Evolutionary conservation across 345 rosid species (phyloP), one percentile per base, ranked within the genome.

Genomic region (Hibiscus mutabilis): DNA sequence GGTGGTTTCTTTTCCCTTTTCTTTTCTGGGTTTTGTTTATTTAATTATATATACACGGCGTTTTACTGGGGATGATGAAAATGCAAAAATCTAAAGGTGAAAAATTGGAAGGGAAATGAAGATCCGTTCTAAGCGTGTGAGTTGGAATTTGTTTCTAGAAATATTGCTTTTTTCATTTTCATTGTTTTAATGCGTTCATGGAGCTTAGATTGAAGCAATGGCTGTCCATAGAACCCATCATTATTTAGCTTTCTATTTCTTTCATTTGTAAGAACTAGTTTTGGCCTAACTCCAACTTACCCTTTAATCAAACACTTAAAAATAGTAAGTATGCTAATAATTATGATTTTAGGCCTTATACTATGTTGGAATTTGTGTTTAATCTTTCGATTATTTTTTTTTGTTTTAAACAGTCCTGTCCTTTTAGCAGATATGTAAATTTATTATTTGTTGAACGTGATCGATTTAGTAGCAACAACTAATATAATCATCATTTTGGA

Each of bases 81-180:
- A 73, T 67, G 67, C 35, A 69, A 56, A 66, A 52, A 71, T 74
- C 51, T 33, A 64, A 66, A 74, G 78, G 78, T 60, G 35, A 67
- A 58, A 46, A 71, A 14, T 70, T 21, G 22, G 40, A 64, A 7
- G 27, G 47, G 16, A 74, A 56, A 47, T 24, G 83, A 42, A 42
- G 89, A 87, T 82, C 91, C 89, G 82, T 79, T 82, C 81, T 81
- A 79, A 74, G 82, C 78, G 87, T 86, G 72, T 74, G 84, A 76
- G 83, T 78, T 76, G 69, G 77, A 42, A 70, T 62, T 46, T 29
- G 73, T 18, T 63, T 40, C 76, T 16, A 66, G 59, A 67, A 67
- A 60, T 51, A 29, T 16, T 60, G 46, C 42, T 8, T 33, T 37
- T 37, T 37, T 7, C 42, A 7, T 37, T 37, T 3, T 4, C 18